Conservation (phyloP, 352 stramenopile genomes). For the Lagenidium sp. region DNA sequence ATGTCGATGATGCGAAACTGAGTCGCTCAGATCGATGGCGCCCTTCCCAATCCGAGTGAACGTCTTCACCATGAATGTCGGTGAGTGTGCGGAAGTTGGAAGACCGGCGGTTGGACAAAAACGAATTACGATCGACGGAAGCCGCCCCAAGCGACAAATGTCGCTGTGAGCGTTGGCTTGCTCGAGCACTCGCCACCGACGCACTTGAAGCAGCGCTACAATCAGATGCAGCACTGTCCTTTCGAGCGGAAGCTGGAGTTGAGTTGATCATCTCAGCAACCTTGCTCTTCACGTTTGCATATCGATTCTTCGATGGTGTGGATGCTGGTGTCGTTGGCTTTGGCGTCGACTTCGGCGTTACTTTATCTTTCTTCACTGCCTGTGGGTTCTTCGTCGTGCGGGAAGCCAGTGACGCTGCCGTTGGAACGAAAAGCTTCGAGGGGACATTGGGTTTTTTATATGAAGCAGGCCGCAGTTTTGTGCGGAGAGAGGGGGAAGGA, state of each 20-base stretch:
- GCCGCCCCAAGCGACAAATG: conserved; percentile 4
- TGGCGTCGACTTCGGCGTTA: conserved; percentile 1
- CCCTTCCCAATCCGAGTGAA: conserved; percentile 11
- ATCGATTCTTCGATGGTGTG: conserved; percentile 22
- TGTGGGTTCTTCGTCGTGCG: conserved; percentile 11
- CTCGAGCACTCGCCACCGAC: no score
- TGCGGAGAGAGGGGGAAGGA: conserved; percentile 1
- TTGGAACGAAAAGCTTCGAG: conserved; percentile 15
- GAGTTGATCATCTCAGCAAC: conserved; percentile 21
- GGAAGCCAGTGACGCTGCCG: conserved; percentile 10
- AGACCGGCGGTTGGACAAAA: conserved; percentile 4
- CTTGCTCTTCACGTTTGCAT: conserved; percentile 45
- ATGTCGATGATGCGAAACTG: conserved; percentile 14
- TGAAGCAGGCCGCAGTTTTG: conserved; percentile 1
- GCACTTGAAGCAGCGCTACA: no score
- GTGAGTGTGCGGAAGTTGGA: conserved; percentile 3
- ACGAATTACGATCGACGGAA: conserved; percentile 9
- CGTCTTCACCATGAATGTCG: conserved; percentile 5
- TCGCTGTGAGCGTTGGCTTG: background rate
- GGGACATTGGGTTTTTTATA: conserved; percentile 13
- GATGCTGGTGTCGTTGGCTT: background rate
- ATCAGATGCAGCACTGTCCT: conserved; percentile 3
- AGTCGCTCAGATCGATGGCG: conserved; percentile 8
- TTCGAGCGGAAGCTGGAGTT: conserved; percentile 1
- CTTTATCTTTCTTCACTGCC: conserved; percentile 2